These are phyloP conservation scores for Amanita fuliginea DNA, from an alignment of 768 basidiomycete genomes.

Conservation along the genomic window DNA sequence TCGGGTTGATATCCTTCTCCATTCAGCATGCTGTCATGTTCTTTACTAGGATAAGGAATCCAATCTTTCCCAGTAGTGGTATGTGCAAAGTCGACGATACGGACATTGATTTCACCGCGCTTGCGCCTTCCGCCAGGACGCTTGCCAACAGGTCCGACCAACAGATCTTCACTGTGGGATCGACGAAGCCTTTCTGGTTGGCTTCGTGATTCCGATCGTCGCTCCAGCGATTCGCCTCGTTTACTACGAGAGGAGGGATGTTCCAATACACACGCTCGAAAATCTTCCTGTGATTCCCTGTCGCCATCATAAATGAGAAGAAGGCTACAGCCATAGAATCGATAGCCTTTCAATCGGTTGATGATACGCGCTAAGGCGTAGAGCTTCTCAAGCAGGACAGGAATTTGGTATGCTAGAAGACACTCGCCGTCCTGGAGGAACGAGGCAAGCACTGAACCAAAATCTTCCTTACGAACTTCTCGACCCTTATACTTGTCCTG, in stretches of 20 bases:
- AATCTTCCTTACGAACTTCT: slow-evolving; percentile 78
- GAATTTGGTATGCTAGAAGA: slow-evolving; percentile 86
- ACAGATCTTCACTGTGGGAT: slow-evolving; percentile 71
- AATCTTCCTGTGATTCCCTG: slow-evolving; percentile 70
- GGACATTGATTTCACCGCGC: slow-evolving; percentile 88
- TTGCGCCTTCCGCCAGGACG: slow-evolving; percentile 57
- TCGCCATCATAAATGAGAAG: slow-evolving; percentile 98
- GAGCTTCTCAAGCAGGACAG: slow-evolving; percentile 79
- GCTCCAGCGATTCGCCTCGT: slow-evolving; percentile 70
- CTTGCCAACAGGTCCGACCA: slow-evolving; percentile 54
- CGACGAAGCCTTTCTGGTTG: slow-evolving; percentile 48
- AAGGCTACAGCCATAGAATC: slow-evolving; percentile 96
- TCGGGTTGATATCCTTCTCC: slow-evolving; percentile 74
- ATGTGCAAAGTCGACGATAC: slow-evolving; percentile 97
- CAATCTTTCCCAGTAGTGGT: slow-evolving; percentile 95
- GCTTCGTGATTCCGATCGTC: slow-evolving; percentile 34
- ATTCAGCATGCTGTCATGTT: slow-evolving; percentile 40
- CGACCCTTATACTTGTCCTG: slow-evolving; percentile 97
- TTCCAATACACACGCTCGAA: slow-evolving; percentile 50
- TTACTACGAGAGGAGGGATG: slow-evolving; percentile 59
- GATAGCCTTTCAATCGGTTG: slow-evolving; percentile 82
- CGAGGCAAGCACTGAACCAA: slow-evolving; percentile 67
- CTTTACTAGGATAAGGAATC: slow-evolving; percentile 45
- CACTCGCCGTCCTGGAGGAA: slow-evolving; percentile 81
- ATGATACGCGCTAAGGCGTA: slow-evolving; percentile 92